Conservation (phyloP, 805 yeast species). For the Helenozyma baotianmanensis region DNA sequence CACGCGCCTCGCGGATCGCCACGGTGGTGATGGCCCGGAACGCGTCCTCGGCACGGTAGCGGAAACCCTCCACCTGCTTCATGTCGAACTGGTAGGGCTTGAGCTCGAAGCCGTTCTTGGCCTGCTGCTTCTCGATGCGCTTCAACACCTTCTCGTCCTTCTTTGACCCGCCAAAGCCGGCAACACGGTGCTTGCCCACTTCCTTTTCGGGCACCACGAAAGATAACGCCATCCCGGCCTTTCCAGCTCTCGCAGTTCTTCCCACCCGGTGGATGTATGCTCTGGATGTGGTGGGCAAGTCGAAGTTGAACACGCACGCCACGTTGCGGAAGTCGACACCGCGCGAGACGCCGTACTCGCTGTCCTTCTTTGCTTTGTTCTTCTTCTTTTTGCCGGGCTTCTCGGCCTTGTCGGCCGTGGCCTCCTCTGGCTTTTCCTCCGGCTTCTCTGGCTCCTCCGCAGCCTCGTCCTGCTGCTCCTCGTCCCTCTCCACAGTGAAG, state of each 20-base stretch:
- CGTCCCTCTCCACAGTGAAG: slow-evolving; percentile 46
- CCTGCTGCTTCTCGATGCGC: slow-evolving; percentile 73
- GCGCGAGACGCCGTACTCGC: slow-evolving; percentile 90
- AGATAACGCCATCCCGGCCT: slow-evolving; percentile 89
- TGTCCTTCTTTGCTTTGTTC: slow-evolving; percentile 43
- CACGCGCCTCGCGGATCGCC: slow-evolving; percentile 88
- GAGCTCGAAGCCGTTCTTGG: slow-evolving; percentile 65
- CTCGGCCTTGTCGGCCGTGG: slow-evolving; percentile 35
- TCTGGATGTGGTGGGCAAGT: slow-evolving; percentile 83
- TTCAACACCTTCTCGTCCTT: slow-evolving; percentile 82
- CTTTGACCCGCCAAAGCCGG: slow-evolving; percentile 64
- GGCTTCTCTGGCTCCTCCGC: slow-evolving; percentile 19
- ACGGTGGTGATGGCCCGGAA: slow-evolving; percentile 90
- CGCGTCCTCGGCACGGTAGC: slow-evolving; percentile 96
- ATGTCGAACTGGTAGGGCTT: slow-evolving; percentile 88
- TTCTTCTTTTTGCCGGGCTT: slow-evolving; percentile 32
- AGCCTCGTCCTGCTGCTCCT: slow-evolving; percentile 38
- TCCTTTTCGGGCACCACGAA: slow-evolving; percentile 82
- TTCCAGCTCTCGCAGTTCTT: slow-evolving; percentile 96
- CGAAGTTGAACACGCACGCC: slow-evolving; percentile 94
- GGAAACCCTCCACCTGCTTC: slow-evolving; percentile 89
- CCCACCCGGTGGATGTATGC: slow-evolving; percentile 93
- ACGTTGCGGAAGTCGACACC: slow-evolving; percentile 97
- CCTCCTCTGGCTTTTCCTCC: slow-evolving; percentile 10
- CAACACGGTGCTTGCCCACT: slow-evolving; percentile 84